Evolutionary conservation across 73 alveolate genomes (phyloP).

Genomic region (Urostyla sp.): DNA sequence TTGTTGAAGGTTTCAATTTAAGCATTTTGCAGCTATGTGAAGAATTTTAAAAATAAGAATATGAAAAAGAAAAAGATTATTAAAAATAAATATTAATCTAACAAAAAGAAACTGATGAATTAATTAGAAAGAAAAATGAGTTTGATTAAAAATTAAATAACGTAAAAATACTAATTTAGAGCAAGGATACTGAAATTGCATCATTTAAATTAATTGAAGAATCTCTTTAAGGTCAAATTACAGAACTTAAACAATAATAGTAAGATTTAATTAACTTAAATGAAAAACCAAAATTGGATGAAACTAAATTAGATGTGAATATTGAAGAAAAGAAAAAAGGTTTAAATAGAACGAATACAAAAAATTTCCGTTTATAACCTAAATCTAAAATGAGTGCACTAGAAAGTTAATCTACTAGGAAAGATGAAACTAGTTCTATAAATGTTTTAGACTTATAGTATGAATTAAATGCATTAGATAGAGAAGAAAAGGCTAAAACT

Average conservation of each 20-base stretch:
- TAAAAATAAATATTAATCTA: constrained; percentile 23
- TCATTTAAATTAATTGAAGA: neutral
- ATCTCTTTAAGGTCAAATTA: neutral
- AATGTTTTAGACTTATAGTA: constrained; percentile 35
- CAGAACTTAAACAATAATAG: constrained; percentile 9
- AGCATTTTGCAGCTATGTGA: constrained; percentile 27
- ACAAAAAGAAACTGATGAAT: constrained; percentile 42
- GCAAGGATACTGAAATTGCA: constrained; percentile 21
- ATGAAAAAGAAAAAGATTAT: constrained; percentile 60
- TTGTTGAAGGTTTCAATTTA: constrained; percentile 41
- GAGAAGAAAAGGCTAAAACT: constrained; percentile 55
- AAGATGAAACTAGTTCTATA: neutral
- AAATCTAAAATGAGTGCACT: neutral
- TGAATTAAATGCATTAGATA: constrained; percentile 51
- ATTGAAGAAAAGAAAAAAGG: constrained; percentile 26
- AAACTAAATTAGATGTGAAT: neutral
- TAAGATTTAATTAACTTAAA: constrained; percentile 15
- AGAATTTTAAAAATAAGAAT: constrained; percentile 41
- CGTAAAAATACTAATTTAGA: neutral
- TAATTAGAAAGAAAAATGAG: constrained; percentile 39
- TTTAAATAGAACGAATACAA: neutral
- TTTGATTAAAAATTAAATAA: constrained; percentile 46
- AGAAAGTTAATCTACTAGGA: neutral
- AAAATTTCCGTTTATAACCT: neutral
- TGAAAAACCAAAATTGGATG: neutral